phyloP scores from a whole-genome alignment of 1,139 yeast species.

The Hemisphaericaspora lyxosophila region DNA sequence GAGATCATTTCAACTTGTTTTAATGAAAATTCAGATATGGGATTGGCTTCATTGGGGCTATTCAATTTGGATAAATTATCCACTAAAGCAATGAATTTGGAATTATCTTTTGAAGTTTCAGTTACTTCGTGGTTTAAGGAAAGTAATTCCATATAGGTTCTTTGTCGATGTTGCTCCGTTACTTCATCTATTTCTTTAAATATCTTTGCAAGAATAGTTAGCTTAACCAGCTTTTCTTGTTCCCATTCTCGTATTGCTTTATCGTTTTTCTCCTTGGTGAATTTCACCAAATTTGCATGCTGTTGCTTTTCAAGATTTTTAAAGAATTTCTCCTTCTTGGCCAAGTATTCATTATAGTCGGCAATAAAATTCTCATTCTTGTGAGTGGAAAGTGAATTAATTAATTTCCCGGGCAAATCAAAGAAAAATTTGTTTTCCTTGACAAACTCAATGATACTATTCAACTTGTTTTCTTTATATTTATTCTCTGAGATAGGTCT shows the following conservation, averaged over 20 bases:
- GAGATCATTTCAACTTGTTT: slow-evolving; percentile 37
- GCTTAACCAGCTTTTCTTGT: slow-evolving; percentile 36
- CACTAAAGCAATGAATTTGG: slow-evolving; percentile 39
- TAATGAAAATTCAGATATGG: slow-evolving; percentile 38
- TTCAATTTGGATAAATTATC: slow-evolving; percentile 40
- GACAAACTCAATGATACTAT: slow-evolving; percentile 60
- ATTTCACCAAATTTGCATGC: slow-evolving; percentile 14
- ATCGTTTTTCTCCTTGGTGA: slow-evolving; percentile 18
- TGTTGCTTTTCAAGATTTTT: slow-evolving; percentile 18
- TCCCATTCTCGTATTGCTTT: slow-evolving; percentile 19
- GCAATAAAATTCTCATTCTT: slow-evolving; percentile 72
- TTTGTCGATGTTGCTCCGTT: slow-evolving; percentile 61
- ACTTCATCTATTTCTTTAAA: slow-evolving; percentile 69
- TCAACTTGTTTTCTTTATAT: slow-evolving; percentile 58
- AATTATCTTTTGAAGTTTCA: slow-evolving; percentile 15
- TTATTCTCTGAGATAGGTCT: slow-evolving; percentile 74
- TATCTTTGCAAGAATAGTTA: slow-evolving; percentile 42
- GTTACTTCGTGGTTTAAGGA: slow-evolving; percentile 39
- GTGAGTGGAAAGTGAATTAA: slow-evolving; percentile 51
- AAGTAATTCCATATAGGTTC: slow-evolving; percentile 59
- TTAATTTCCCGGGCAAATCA: slow-evolving; percentile 66
- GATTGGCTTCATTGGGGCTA: slow-evolving; percentile 20
- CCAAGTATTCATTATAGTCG: slow-evolving; percentile 59
- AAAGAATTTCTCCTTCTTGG: slow-evolving; percentile 24
- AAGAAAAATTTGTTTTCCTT: slow-evolving; percentile 64